Percentiles rank a stretch among this genome's conserved stretches.
These are phyloP conservation scores for Golubevia pallescens DNA, from an alignment of 1,284 basidiomycete genomes.

Conservation along the genomic window DNA sequence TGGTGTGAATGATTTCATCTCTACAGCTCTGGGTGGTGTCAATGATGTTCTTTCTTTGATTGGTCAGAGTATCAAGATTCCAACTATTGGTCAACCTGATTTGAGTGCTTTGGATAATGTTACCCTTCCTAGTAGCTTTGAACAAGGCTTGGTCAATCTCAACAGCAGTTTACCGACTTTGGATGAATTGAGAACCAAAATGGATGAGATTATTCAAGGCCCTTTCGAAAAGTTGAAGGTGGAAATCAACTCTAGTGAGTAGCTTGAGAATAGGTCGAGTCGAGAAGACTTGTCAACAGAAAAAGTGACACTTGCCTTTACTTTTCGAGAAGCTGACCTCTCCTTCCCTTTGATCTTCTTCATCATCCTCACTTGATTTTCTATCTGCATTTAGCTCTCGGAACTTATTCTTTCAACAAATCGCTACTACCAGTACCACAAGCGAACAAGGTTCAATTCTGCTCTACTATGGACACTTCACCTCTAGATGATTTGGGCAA, in stretches of 20 bases:
- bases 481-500: conserved; percentile 32
- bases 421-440: conserved; percentile 25
- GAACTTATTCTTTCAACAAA: conserved; percentile 26
- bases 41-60: conserved; percentile 42
- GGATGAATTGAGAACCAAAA: conserved; percentile 74
- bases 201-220: conserved; percentile 68
- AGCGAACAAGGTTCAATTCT: conserved; percentile 25
- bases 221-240: conserved; percentile 37
- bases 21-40: conserved; percentile 22
- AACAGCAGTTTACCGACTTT: conserved; percentile 83
- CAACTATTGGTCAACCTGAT: conserved; percentile 19
- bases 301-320: too few relatives aligned
- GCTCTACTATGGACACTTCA: conserved; percentile 27
- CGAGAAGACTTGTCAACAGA: too few relatives aligned
- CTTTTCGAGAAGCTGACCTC: too few relatives aligned
- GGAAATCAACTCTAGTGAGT: conserved; percentile 32
- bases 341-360: too few relatives aligned
- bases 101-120: conserved; percentile 78
- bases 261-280: too few relatives aligned
- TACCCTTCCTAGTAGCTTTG: conserved; percentile 79
- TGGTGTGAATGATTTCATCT: conserved; percentile 28
- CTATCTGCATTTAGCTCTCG: conserved; percentile 14
- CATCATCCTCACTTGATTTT: neutral
- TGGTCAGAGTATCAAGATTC: conserved; percentile 27
- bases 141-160: conserved; percentile 74